A percentile compares a stretch with the other conserved stretches of the same genome.
Evolutionary conservation across 805 yeast genomes (phyloP).

Genomic region (Nakazawaea ernobii): DNA sequence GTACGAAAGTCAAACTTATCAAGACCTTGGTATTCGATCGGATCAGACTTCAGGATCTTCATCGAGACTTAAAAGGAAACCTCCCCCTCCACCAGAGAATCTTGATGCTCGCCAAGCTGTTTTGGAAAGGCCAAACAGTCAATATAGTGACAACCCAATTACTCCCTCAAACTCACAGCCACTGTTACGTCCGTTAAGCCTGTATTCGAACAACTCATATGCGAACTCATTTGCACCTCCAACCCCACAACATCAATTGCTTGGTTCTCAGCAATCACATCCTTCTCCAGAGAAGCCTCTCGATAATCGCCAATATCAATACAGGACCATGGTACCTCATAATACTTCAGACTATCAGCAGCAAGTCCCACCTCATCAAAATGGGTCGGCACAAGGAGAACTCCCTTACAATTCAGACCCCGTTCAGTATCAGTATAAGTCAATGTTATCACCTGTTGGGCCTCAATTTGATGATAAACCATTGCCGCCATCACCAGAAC

Average conservation of each 20-base stretch:
- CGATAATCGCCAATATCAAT: too few species aligned
- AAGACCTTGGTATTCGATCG: not conserved
- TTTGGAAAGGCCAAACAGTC: constrained; percentile 2
- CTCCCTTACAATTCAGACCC: not conserved
- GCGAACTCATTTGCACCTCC: constrained; percentile 9
- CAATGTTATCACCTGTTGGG: constrained; percentile 8
- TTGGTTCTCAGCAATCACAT: not conserved
- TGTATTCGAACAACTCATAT: constrained; percentile 1
- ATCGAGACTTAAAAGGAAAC: constrained; percentile 4
- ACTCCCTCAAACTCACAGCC: constrained; percentile 6
- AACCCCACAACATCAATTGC: constrained; percentile 5
- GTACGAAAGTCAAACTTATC: not conserved
- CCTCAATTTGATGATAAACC: not conserved
- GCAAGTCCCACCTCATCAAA: too few species aligned
- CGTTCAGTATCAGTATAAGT: constrained; percentile 1
- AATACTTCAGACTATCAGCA: too few species aligned
- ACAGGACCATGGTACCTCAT: too few species aligned
- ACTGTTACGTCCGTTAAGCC: constrained; percentile 7
- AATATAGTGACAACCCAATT: constrained; percentile 1
- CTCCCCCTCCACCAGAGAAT: constrained; percentile 3
- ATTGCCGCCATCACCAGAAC: not conserved
- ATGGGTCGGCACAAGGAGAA: too few species aligned
- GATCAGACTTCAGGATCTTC: constrained; percentile 1
- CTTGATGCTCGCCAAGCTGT: not conserved
- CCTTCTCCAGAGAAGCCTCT: not conserved